A percentile compares a stretch with the other conserved stretches of the same genome.
These are phyloP conservation scores for Adansonia digitata DNA, from an alignment of 345 rosid species.

Conservation along the genomic window DNA sequence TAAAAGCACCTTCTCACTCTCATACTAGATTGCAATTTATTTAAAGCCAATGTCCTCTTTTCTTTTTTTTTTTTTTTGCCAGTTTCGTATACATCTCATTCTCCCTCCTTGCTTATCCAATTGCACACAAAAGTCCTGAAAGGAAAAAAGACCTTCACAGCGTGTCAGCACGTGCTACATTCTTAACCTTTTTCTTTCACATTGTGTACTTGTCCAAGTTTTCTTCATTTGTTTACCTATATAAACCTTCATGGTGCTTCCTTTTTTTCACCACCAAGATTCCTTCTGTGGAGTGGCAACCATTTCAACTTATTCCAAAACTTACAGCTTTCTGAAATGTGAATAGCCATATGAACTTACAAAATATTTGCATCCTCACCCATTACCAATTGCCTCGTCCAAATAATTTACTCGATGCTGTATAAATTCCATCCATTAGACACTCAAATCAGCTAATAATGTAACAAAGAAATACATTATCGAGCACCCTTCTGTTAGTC, in stretches of 20 bases:
- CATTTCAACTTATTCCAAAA: neutral
- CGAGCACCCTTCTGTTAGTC: neutral
- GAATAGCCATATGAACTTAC: neutral
- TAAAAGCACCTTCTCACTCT: neutral
- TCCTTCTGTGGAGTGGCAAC: neutral
- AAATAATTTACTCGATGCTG: neutral
- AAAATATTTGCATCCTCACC: neutral
- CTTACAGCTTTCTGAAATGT: neutral
- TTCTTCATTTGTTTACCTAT: neutral
- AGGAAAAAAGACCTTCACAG: neutral
- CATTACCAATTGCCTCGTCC: neutral
- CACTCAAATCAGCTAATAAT: neutral
- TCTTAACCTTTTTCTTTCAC: neutral
- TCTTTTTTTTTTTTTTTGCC: neutral
- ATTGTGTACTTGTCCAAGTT: neutral
- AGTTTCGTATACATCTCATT: neutral
- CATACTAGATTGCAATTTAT: neutral
- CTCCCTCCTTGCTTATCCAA: neutral
- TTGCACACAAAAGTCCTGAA: neutral
- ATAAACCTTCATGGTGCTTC: neutral
- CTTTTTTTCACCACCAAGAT: neutral
- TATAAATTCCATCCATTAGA: neutral
- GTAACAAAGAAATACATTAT: neutral
- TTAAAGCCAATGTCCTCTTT: neutral
- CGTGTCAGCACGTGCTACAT: neutral